Percentiles rank a stretch among this genome's conserved stretches.
Conservation (phyloP, 2,329 filamentous ascomycete species). For the Albifimbria verrucaria region DNA sequence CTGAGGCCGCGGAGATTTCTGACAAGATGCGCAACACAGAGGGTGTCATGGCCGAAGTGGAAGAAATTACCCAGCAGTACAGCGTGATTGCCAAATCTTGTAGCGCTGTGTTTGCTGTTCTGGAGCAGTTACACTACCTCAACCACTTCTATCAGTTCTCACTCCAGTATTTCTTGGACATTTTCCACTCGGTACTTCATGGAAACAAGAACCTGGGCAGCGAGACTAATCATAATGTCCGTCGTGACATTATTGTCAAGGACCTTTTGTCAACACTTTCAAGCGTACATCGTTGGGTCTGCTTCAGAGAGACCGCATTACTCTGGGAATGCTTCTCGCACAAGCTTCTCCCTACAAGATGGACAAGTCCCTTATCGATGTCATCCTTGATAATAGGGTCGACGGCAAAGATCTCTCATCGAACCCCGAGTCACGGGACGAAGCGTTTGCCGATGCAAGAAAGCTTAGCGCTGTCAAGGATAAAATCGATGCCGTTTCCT, state of each 20-base stretch:
- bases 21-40: constrained; percentile 95
- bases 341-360: constrained; percentile 96
- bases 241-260: constrained; percentile 85
- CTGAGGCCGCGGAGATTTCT: constrained; percentile 93
- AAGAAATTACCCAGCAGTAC: constrained; percentile 93
- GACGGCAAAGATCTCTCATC: constrained; percentile 77
- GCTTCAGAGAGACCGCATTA: constrained; percentile 90
- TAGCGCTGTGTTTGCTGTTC: constrained; percentile 93
- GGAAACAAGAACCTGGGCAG: constrained; percentile 69
- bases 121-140: constrained; percentile 96
- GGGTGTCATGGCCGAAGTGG: constrained; percentile 96
- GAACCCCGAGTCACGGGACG: constrained; percentile 58
- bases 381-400: constrained; percentile 74
- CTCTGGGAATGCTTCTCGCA: constrained; percentile 88
- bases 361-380: constrained; percentile 85
- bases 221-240: constrained; percentile 71
- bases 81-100: constrained; percentile 89
- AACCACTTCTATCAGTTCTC: constrained; percentile 99
- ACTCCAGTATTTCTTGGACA: constrained; percentile 94
- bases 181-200: constrained; percentile 89
- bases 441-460: constrained; percentile 65
- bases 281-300: constrained; percentile 90
- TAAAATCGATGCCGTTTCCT: constrained; percentile 59
- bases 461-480: constrained; percentile 73
- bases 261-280: constrained; percentile 91